A percentile compares a stretch with the other conserved stretches of the same genome.
phyloP scores from a whole-genome alignment of 1,139 yeast genomes.

The Debaryomyces coudertii region DNA sequence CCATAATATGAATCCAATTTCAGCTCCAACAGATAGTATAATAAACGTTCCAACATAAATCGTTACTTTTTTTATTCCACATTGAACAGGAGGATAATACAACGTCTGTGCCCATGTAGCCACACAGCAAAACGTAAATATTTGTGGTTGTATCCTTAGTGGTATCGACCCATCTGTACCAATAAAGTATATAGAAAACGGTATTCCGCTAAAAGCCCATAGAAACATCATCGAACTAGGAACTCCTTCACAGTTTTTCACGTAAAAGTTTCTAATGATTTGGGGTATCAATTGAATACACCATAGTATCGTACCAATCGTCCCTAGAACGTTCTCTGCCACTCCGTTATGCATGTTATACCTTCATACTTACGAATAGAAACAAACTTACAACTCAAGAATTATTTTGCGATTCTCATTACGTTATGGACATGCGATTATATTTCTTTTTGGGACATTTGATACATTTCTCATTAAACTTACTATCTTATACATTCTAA shows the following conservation, averaged over 20 bases:
- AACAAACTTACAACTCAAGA: too few species aligned
- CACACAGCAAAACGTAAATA: constrained; percentile 73
- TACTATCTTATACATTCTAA: neutral
- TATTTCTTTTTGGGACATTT: too few species aligned
- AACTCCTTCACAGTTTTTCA: constrained; percentile 82
- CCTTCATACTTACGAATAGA: too few species aligned
- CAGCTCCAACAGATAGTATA: constrained; percentile 57
- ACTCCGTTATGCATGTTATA: constrained; percentile 28
- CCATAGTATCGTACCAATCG: constrained; percentile 89
- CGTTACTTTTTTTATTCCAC: constrained; percentile 41
- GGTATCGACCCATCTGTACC: constrained; percentile 75
- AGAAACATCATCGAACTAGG: constrained; percentile 83
- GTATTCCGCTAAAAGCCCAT: constrained; percentile 84
- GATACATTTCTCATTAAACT: neutral
- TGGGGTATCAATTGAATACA: constrained; percentile 90
- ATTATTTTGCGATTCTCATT: too few species aligned
- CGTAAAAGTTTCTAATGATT: constrained; percentile 66
- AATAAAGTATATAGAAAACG: constrained; percentile 80
- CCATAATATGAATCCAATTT: constrained; percentile 74
- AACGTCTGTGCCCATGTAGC: constrained; percentile 72
- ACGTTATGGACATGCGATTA: too few species aligned
- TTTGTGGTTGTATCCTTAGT: constrained; percentile 81
- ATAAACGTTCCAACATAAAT: constrained; percentile 41
- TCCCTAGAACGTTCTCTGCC: constrained; percentile 81
- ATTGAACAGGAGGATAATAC: constrained; percentile 74